A percentile compares a stretch with the other conserved stretches of the same genome.
These are phyloP conservation scores for Pichia sp. DNA, from an alignment of 1,139 yeast genomes.

Conservation along the genomic window DNA sequence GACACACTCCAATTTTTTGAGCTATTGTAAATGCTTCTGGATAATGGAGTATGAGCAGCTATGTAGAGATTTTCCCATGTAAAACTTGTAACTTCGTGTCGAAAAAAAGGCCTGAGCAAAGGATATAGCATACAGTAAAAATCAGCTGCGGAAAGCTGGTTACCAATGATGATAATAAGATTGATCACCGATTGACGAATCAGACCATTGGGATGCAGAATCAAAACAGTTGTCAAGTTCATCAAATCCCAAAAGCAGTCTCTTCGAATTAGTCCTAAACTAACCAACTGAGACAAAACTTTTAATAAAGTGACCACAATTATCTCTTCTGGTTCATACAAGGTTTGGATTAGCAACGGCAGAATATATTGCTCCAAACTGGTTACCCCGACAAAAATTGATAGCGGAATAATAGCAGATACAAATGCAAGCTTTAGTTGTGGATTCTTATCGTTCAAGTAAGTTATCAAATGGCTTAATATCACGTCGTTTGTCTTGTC, in stretches of 20 bases:
- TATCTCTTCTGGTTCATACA: conserved; percentile 75
- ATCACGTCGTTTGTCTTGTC: conserved; percentile 84
- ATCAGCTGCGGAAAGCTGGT: conserved; percentile 66
- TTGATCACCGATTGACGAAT: conserved; percentile 63
- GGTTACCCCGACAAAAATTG: conserved; percentile 72
- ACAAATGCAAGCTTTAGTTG: conserved; percentile 64
- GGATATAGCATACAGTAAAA: conserved; percentile 79
- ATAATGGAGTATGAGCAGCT: conserved; percentile 56
- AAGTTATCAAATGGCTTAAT: conserved; percentile 84
- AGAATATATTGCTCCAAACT: conserved; percentile 82
- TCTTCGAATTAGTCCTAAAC: conserved; percentile 43
- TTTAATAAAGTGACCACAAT: conserved; percentile 73
- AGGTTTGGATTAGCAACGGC: conserved; percentile 75
- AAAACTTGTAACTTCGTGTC: conserved; percentile 65
- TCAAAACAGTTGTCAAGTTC: conserved; percentile 38
- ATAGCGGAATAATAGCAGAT: conserved; percentile 66
- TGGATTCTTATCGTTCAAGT: conserved; percentile 71
- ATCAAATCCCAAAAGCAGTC: conserved; percentile 44
- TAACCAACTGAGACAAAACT: conserved; percentile 51
- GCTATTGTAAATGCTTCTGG: conserved; percentile 58
- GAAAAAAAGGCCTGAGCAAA: conserved; percentile 64
- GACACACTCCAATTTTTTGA: conserved; percentile 67
- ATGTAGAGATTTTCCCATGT: conserved; percentile 58
- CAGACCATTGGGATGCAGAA: conserved; percentile 85
- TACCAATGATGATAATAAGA: conserved; percentile 54